Conservation (phyloP, 176 grass and related monocot genomes). For the Calamus simplicifolius region DNA sequence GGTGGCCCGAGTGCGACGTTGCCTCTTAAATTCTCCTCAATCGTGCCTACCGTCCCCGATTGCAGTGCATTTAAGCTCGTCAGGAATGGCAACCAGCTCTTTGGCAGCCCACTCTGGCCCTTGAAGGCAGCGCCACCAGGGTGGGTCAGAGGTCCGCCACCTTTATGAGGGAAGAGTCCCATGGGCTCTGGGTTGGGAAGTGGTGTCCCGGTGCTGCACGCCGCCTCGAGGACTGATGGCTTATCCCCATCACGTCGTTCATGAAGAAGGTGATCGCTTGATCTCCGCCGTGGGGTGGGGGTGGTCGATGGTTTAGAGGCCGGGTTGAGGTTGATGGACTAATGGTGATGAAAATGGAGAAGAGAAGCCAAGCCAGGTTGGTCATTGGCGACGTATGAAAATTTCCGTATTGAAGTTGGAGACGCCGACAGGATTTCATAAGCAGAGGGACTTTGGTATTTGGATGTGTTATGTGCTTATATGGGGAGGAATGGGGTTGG, state of each 20-base stretch:
- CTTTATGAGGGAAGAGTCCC: too few species aligned
- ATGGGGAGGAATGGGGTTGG: too few species aligned
- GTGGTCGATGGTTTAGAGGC: constrained; percentile 8
- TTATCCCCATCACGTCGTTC: constrained; percentile 11
- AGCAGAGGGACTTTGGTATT: too few species aligned
- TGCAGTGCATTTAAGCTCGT: constrained; percentile 25
- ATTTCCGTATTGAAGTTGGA: constrained; percentile 33
- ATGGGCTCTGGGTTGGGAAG: too few species aligned
- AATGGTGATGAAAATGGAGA: constrained; percentile 25
- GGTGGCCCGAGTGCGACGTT: constrained; percentile 23
- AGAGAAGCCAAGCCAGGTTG: constrained; percentile 12
- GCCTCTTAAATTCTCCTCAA: constrained; percentile 47
- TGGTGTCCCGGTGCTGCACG: too few species aligned
- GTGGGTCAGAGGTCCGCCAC: too few species aligned
- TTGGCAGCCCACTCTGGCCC: constrained; percentile 12
- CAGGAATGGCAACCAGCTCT: constrained; percentile 39
- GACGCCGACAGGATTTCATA: too few species aligned
- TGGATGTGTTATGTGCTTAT: too few species aligned
- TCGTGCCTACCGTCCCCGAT: constrained; percentile 19
- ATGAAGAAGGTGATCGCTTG: constrained; percentile 54
- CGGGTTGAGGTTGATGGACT: constrained; percentile 14
- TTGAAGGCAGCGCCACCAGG: too few species aligned
- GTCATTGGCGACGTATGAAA: neutral
- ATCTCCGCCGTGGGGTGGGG: neutral
- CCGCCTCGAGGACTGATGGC: neutral